Base-by-base conservation (phyloP, 805 yeast genomes). In the Spathaspora sp. region DNA sequence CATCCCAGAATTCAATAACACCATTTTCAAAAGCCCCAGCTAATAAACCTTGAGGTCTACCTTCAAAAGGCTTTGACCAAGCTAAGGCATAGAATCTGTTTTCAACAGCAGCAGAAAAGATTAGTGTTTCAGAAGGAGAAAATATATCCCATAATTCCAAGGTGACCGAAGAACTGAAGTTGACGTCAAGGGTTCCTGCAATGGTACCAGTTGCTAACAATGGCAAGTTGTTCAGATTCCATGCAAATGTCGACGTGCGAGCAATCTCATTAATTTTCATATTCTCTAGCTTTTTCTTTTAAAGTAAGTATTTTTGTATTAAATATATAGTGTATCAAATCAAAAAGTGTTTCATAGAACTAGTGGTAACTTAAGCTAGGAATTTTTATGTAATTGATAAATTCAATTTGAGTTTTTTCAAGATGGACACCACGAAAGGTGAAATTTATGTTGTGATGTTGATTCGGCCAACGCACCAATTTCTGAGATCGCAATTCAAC, bases 11-110 rank as follows among this genome's bases (percentile, higher is more conserved):
- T 60, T 86, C 88, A 51, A 94, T 78, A 1, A 77, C 63, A 35
- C 97, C 96, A 60, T 82, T 82, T 63, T 94, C 99, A 55, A 89
- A 77, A 10, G 96, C 98, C 61, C 96, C 97, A 5, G 91, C 98
- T 53, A 93, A 70, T 20, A 85, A 46, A 53, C 87, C 80, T 57
- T 68, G 66, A 54, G 81, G 68, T 66, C 82, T 65, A 26, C 69
- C 66, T 23, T 74, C 78, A 48, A 75, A 70, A 2, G 83, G 80
- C 39, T 73, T 72, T 52, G 92, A 86, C 97, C 97, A 91, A 14
- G 88, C 91, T 57, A 91, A 68, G 50, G 89, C 92, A 63, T 89
- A 81, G 71, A 92, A 89, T 55, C 72, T 57, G 54, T 66, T 57
- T 53, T 57, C 76, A 42, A 72, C 75, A 2, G 63, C 43, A 16